Evolutionary conservation across 176 grass and related monocot species (phyloP).

Genomic region (Coix lacrymajobi): DNA sequence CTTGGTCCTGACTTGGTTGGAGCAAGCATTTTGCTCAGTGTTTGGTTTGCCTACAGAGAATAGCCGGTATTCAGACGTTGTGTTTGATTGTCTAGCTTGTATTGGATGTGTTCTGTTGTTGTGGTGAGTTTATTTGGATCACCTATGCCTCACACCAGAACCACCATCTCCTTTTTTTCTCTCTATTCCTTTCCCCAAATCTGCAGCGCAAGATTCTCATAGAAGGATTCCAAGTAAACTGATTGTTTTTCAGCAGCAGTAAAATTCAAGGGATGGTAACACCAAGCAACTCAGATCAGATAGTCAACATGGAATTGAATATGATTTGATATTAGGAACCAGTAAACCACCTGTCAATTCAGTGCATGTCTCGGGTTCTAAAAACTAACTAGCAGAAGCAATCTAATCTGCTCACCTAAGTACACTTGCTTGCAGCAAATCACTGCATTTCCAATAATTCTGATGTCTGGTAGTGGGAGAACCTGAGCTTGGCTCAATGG

Average conservation of each 20-base stretch:
- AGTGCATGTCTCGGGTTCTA: background rate
- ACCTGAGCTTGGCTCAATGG: background rate
- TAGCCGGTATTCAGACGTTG: background rate
- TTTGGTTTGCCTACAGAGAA: background rate
- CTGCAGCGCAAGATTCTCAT: background rate
- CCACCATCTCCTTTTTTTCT: background rate
- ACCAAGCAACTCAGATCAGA: background rate
- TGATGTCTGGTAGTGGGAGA: background rate
- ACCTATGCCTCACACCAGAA: background rate
- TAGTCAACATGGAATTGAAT: background rate
- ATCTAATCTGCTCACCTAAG: background rate
- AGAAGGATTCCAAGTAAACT: background rate
- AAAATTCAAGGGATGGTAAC: background rate
- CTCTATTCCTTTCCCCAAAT: background rate
- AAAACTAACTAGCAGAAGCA: background rate
- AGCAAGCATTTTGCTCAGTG: background rate
- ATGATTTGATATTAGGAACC: background rate
- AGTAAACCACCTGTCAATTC: background rate
- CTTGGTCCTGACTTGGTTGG: background rate
- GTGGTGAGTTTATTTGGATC: background rate
- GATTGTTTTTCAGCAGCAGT: background rate
- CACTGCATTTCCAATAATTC: background rate
- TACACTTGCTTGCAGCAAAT: background rate
- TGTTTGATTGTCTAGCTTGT: background rate
- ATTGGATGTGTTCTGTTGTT: background rate